A percentile compares a stretch with the other conserved stretches of the same genome.
Evolutionary conservation across 345 rosid species (phyloP).

Genomic region (Pistacia atlantica): DNA sequence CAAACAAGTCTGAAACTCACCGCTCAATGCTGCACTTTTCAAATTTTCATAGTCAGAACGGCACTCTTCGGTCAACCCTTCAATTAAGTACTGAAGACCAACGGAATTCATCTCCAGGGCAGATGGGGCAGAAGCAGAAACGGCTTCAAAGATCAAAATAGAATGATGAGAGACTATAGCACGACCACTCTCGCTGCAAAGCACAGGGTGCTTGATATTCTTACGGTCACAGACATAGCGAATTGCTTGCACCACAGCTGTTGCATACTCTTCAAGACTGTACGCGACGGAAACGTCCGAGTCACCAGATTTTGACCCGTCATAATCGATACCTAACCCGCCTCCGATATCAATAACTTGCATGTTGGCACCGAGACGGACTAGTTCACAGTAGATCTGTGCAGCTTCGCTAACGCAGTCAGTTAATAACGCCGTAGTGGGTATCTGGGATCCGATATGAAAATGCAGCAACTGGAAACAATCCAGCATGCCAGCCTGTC

Average conservation of each 20-base stretch:
- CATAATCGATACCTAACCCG: constrained; percentile 90
- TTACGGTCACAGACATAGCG: constrained; percentile 67
- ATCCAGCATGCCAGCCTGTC: constrained; percentile 70
- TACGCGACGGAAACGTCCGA: constrained; percentile 89
- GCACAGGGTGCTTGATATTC: constrained; percentile 72
- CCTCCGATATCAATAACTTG: constrained; percentile 81
- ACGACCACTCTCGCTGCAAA: constrained; percentile 90
- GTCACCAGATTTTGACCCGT: constrained; percentile 82
- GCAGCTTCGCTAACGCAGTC: constrained; percentile 86
- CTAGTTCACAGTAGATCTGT: constrained; percentile 87
- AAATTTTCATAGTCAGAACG: constrained; percentile 55
- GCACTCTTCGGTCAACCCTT: constrained; percentile 68
- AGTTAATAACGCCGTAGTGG: constrained; percentile 62
- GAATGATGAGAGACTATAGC: constrained; percentile 96
- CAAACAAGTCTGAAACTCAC: constrained; percentile 70
- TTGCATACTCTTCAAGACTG: constrained; percentile 80
- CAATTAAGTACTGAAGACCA: constrained; percentile 57
- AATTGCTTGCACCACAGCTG: constrained; percentile 73
- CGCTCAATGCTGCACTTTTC: constrained; percentile 54
- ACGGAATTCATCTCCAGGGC: constrained; percentile 30
- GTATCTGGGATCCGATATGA: constrained; percentile 95
- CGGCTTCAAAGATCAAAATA: constrained; percentile 76
- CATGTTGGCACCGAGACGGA: constrained; percentile 89
- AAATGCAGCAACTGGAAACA: constrained; percentile 86
- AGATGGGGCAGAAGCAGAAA: constrained; percentile 37